Evolutionary conservation across 2,329 filamentous ascomycete species (phyloP), one percentile per base, ranked within the genome.

Genomic region (Penicillium digitatum): DNA sequence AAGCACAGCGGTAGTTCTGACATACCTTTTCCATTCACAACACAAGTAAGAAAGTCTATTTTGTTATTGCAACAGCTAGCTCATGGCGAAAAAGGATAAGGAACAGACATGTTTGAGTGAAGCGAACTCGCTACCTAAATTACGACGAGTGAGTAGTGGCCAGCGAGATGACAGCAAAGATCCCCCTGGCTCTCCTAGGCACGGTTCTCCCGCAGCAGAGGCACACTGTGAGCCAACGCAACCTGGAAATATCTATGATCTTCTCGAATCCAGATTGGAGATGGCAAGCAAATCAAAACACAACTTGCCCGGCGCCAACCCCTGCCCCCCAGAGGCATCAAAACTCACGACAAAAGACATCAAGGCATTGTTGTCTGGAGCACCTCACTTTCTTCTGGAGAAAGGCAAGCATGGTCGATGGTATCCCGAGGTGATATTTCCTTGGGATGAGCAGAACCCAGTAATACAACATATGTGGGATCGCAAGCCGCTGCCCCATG

Each of bases 311-410:
- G 47, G 24, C 27, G 11, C 16, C 4, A 22, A 12, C 4, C 26
- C 34, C 20, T 26, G 18, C 14, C n/a, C 27, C 46, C 4, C 26
- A 46, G 40, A 42, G 9, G 42, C 48, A 49, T 29, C 48, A 5
- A 20, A 20, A 9, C 60, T 73, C 24, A 71, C 66, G 0, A 70
- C 69, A 39, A 65, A 70, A 32, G 75, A 77, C n/a, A 60, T 76
- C 39, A 72, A 74, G 52, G 63, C 66, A 20, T 62, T 78, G 9
- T 72, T 78, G 40, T 76, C 73, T 1, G 75, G 75, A 1, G 74
- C 75, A 0, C 75, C 75, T 5, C 75, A 76, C 56, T 78, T 77
- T 55, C 62, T 76, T 26, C 68, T 77, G n/a, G 75, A 77, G 55
- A 73, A 69, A 44, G 75, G 74, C 16, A 69, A 67, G 35, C 65